phyloP scores from a whole-genome alignment of 345 rosid species.

The Brassica juncea region DNA sequence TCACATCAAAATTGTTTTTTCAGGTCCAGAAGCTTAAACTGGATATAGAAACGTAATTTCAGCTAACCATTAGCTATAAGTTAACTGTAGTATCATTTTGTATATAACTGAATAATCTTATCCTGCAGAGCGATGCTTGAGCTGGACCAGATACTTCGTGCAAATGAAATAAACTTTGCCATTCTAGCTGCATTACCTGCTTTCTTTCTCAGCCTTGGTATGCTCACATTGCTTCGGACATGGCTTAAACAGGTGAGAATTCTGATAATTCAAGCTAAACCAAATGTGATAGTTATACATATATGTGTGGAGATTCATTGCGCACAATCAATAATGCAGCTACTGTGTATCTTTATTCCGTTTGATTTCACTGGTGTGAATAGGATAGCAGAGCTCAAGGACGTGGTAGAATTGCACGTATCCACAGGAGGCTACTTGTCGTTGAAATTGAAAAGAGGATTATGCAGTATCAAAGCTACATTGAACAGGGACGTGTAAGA shows the following conservation, averaged over 20 bases:
- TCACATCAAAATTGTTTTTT: constrained; percentile 28
- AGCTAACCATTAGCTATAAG: constrained; percentile 26
- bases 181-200: constrained; percentile 97
- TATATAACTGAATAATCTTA: constrained; percentile 25
- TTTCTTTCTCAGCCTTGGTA: constrained; percentile 65
- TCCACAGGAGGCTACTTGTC: constrained; percentile 77
- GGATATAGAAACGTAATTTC: constrained; percentile 89
- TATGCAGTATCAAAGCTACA: constrained; percentile 67
- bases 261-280: constrained; percentile 2
- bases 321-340: constrained; percentile 4
- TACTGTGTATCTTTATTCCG: constrained; percentile 2
- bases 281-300: constrained; percentile 9
- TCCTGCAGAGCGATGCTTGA: constrained; percentile 91
- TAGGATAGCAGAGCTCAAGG: constrained; percentile 94
- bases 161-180: constrained; percentile 96
- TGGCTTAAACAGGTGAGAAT: constrained; percentile 72
- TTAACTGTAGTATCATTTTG: constrained; percentile 8
- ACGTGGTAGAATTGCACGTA: constrained; percentile 80
- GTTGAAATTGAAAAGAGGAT: constrained; percentile 84
- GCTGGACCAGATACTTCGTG: constrained; percentile 90
- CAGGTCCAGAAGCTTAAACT: constrained; percentile 98
- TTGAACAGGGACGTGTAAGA: constrained; percentile 83
- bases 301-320: constrained; percentile 1
- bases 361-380: constrained; percentile 19
- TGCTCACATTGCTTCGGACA: constrained; percentile 64